Base-by-base conservation (phyloP, 2,329 filamentous ascomycete genomes). In the Blastomyces silverae region DNA sequence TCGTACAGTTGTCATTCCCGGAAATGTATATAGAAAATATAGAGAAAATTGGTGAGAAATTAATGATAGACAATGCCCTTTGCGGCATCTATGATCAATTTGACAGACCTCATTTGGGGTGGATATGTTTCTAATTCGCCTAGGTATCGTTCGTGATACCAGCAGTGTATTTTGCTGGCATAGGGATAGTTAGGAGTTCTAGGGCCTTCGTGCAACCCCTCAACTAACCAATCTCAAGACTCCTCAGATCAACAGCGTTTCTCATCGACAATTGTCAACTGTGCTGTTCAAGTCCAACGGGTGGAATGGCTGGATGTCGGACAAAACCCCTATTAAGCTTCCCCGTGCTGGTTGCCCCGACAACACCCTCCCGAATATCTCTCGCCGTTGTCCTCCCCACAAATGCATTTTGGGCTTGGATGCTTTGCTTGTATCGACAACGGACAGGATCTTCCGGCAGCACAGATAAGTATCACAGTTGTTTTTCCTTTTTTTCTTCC, bases 381-480 rank as follows among this genome's bases (percentile, higher is more conserved):
- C 55, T 31, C 17, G 39, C 20, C 34, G n/a, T 7, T 17, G 7
- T 58, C 20, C n/a, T 25, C 31, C 37, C 34, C 52, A 31, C 52
- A 42, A 53, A 56, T 48, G n/a, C 28, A 1, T 8, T 22, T 55
- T 42, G 42, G 28, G 25, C 48, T 28, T 53, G 46, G 5, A 61
- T 4, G 7, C 25, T 58, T 39, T 11, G 17, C 44, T 5, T 20
- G 17, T n/a, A 50, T 60, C 22, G 57, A 60, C n/a, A 17, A 31
- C 8, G n/a, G 44, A 20, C 42, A 46, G 15, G 7, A 50, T n/a
- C 31, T 56, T 37, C 53, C 25, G n/a, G 25, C 22, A 22, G 25
- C 42, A 46, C 34, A 50, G 58, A 44, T 48, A 61, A 34, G 58
- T 61, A 31, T 42, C 20, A 22, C 39, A 59, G n/a, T n/a, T 31